Conservation (phyloP, 2,329 filamentous ascomycete species). For the Mycosphaerelloides madeirae region DNA sequence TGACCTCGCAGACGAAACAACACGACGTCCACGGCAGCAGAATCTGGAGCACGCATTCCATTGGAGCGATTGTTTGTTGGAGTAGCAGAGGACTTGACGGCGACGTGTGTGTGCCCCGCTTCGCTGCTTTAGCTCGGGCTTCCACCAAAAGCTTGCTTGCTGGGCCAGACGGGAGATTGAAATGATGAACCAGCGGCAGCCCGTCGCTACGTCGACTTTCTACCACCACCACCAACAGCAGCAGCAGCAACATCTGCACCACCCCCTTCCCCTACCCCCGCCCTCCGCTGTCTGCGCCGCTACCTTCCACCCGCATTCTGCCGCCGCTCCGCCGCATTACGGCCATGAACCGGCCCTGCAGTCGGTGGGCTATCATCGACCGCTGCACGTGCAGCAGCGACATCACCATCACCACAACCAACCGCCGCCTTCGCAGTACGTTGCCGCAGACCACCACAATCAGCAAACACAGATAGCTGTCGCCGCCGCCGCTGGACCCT, state of each 20-base stretch:
- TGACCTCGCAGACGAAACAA: slow-evolving; percentile 10
- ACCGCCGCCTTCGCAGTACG: too few species aligned
- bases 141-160: slow-evolving; percentile 19
- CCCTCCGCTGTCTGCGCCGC: too few species aligned
- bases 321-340: too few species aligned
- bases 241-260: slow-evolving; percentile 18
- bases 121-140: slow-evolving; percentile 25
- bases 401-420: slow-evolving; percentile 3
- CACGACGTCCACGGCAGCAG: neutral
- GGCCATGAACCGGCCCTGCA: too few species aligned
- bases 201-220: slow-evolving; percentile 21
- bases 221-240: slow-evolving; percentile 19
- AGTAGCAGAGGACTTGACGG: slow-evolving; percentile 4
- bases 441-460: too few species aligned
- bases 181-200: slow-evolving; percentile 27
- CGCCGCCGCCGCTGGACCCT: slow-evolving; percentile 19
- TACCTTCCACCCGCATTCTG: too few species aligned
- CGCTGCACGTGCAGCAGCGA: slow-evolving; percentile 11
- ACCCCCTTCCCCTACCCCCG: neutral
- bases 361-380: neutral
- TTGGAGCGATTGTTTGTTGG: neutral
- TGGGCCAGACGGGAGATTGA: slow-evolving; percentile 7
- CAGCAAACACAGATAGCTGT: slow-evolving; percentile 21
- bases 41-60: neutral
- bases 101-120: slow-evolving; percentile 18